Evolutionary conservation across 805 yeast genomes (phyloP).

Genomic region (Kuraishia borneana): DNA sequence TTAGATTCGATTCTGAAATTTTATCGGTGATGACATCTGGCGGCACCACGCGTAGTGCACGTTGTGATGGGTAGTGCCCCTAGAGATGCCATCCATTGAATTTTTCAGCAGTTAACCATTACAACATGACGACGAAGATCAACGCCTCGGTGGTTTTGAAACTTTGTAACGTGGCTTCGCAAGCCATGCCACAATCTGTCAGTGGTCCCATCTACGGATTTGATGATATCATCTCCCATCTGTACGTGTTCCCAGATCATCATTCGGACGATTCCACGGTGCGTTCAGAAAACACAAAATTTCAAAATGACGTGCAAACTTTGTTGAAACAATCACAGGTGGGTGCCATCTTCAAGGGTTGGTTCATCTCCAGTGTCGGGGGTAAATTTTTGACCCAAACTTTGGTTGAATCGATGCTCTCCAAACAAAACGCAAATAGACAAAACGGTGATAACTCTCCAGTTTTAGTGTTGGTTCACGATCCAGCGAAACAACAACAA

Average conservation of each 20-base stretch:
- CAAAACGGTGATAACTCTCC: constrained; percentile 22
- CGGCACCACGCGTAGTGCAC: background rate
- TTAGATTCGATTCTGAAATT: background rate
- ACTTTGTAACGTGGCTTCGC: constrained; percentile 57
- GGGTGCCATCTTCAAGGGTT: constrained; percentile 67
- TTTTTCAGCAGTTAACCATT: background rate
- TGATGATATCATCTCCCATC: constrained; percentile 50
- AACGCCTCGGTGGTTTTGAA: constrained; percentile 47
- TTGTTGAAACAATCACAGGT: constrained; percentile 50
- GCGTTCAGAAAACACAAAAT: constrained; percentile 41
- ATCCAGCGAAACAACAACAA: constrained; percentile 55
- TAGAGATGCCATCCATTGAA: background rate
- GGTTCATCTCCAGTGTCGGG: constrained; percentile 63
- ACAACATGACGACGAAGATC: constrained; percentile 22
- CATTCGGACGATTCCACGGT: constrained; percentile 54
- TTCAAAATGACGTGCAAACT: constrained; percentile 56
- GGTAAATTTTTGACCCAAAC: constrained; percentile 61
- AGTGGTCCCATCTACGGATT: constrained; percentile 72
- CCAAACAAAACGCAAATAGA: constrained; percentile 32
- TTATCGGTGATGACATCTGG: background rate
- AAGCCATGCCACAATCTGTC: constrained; percentile 46
- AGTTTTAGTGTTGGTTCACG: constrained; percentile 51
- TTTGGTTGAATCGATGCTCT: constrained; percentile 58
- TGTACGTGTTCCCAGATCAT: constrained; percentile 52
- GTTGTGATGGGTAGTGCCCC: too few relatives aligned